A percentile compares a stretch with the other conserved stretches of the same genome.
Evolutionary conservation across 169 alveolate genomes (phyloP).

Genomic region (Pseudocohnilembus persalinus): DNA sequence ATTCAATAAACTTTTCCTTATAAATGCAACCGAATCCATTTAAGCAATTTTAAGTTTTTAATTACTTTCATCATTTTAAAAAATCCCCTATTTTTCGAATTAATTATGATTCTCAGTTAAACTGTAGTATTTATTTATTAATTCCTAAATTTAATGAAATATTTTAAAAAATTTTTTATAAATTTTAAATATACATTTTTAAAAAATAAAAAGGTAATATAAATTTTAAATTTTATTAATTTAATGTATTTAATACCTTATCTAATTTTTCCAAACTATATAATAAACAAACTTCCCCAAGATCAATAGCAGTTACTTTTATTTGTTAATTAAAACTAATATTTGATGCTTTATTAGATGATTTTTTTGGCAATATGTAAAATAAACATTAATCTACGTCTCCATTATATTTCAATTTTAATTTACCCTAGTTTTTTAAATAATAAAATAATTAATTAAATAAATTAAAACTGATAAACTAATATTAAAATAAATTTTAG

Average conservation of each 20-base stretch:
- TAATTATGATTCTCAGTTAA: not conserved
- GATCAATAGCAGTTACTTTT: not conserved
- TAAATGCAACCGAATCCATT: not conserved
- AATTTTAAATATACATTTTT: too few relatives aligned
- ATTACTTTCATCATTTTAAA: not conserved
- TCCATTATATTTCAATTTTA: slow-evolving; percentile 28
- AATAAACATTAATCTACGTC: slow-evolving; percentile 12
- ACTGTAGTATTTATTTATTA: too few relatives aligned
- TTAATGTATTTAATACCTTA: not conserved
- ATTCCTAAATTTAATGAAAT: not conserved
- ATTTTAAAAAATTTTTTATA: too few relatives aligned
- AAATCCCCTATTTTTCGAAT: too few relatives aligned
- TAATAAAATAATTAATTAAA: not conserved
- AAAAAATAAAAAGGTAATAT: too few relatives aligned
- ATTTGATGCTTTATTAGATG: not conserved
- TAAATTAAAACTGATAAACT: too few relatives aligned
- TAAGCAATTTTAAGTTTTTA: not conserved
- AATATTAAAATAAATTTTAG: too few relatives aligned
- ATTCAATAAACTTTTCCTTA: not conserved
- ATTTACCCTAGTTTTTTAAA: too few relatives aligned
- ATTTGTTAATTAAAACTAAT: not conserved
- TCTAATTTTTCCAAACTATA: not conserved
- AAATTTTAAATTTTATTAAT: too few relatives aligned
- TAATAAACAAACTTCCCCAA: not conserved
- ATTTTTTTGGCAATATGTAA: slow-evolving; percentile 22